These are phyloP conservation scores for Kokia cookei DNA, from an alignment of 441 rosid genomes.

Conservation along the genomic window DNA sequence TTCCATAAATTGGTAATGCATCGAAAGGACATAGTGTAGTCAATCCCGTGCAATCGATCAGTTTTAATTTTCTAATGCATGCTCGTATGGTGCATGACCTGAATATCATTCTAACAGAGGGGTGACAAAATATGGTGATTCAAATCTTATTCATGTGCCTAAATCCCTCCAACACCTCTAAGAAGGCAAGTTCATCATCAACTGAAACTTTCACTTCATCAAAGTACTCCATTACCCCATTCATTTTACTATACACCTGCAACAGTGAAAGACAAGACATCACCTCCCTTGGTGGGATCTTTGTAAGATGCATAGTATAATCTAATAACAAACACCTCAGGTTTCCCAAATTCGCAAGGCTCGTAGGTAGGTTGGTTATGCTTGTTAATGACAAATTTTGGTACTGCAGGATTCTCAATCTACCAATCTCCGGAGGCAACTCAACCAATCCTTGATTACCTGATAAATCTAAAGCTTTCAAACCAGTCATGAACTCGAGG, in stretches of 20 bases:
- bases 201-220: neutral
- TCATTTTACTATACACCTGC: conserved; percentile 1
- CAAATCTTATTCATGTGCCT: neutral
- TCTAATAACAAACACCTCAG: neutral
- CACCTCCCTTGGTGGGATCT: conserved; percentile 1
- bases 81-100: neutral
- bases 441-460: neutral
- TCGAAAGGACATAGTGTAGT: neutral
- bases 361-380: neutral
- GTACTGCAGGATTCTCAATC: neutral
- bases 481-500: neutral
- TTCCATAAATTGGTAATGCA: neutral
- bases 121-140: neutral
- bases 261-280: conserved; percentile 8
- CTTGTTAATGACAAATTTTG: conserved; percentile 18
- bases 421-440: conserved; percentile 7
- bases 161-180: conserved; percentile 1
- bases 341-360: neutral
- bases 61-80: neutral
- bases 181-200: neutral
- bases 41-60: neutral
- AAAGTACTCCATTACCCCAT: neutral
- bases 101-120: neutral
- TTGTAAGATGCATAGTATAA: neutral
- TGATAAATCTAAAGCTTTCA: conserved; percentile 17